These are phyloP conservation scores for Cyberlindnera amylophila DNA, from an alignment of 805 yeast species.

Conservation along the genomic window DNA sequence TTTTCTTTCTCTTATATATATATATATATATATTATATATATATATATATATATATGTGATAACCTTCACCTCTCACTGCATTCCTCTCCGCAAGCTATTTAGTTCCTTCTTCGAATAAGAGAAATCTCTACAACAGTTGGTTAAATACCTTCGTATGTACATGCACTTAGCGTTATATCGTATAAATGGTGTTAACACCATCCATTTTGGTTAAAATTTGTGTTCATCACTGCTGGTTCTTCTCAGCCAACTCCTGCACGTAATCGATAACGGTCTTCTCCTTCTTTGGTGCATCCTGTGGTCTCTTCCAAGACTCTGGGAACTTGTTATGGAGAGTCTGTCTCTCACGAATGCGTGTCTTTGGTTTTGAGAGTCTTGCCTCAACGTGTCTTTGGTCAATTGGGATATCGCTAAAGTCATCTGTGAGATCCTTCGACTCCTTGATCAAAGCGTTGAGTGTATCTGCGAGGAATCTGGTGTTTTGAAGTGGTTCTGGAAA, in stretches of 20 bases:
- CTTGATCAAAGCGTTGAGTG: constrained; percentile 53
- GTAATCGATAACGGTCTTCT: constrained; percentile 24
- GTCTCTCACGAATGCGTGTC: constrained; percentile 35
- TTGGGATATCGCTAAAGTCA: constrained; percentile 71
- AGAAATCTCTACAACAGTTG: no score
- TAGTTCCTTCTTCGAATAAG: no score
- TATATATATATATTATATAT: no score
- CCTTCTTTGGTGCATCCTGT: constrained; percentile 59
- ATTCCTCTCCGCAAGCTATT: no score
- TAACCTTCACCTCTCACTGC: no score
- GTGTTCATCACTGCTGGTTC: not conserved
- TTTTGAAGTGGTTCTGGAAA: constrained; percentile 83
- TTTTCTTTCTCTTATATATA: no score
- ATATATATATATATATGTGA: no score
- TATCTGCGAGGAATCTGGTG: constrained; percentile 65
- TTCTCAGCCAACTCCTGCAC: constrained; percentile 11
- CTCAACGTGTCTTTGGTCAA: constrained; percentile 68
- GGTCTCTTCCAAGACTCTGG: constrained; percentile 82
- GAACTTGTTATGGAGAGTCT: constrained; percentile 41
- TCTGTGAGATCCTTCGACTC: constrained; percentile 65
- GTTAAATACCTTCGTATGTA: not conserved
- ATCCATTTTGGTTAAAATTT: no score
- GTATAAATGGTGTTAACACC: not conserved
- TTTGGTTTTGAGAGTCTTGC: constrained; percentile 39
- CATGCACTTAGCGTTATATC: constrained; percentile 1